phyloP scores from a whole-genome alignment of 768 basidiomycete species.

The Suillus luteus region DNA sequence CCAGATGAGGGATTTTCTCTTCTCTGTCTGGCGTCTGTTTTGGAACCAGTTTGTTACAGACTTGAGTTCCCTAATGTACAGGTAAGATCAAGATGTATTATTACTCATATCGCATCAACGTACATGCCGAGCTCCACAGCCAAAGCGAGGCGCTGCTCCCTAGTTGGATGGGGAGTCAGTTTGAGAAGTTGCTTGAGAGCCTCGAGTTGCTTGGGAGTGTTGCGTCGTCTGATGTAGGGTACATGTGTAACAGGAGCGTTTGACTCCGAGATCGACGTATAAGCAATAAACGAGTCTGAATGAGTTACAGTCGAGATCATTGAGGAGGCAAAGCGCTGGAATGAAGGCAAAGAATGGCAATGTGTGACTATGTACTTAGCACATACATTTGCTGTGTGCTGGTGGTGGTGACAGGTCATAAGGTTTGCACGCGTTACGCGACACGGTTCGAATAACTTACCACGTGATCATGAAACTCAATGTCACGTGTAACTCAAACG shows the following conservation, averaged over 20 bases:
- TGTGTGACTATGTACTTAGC: conserved; percentile 14
- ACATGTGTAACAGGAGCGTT: conserved; percentile 17
- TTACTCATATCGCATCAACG: conserved; percentile 5
- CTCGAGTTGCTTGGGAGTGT: conserved; percentile 36
- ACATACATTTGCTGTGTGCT: conserved; percentile 18
- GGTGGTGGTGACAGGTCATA: conserved; percentile 13
- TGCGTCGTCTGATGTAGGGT: conserved; percentile 34
- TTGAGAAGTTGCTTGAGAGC: conserved; percentile 39
- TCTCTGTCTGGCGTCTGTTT: conserved; percentile 66
- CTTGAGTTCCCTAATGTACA: conserved; percentile 54
- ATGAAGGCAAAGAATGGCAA: conserved; percentile 7
- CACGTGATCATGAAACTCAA: conserved; percentile 26
- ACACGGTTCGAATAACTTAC: conserved; percentile 21
- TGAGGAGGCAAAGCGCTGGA: conserved; percentile 11
- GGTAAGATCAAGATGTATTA: conserved; percentile 13
- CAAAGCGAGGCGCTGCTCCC: conserved; percentile 42
- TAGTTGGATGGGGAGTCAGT: conserved; percentile 40
- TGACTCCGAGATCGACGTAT: conserved; percentile 1
- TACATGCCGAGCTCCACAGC: conserved; percentile 43
- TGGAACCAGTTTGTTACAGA: conserved; percentile 83
- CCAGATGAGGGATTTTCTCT: conserved; percentile 23
- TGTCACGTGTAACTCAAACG: conserved; percentile 18
- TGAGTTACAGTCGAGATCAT: conserved; percentile 6
- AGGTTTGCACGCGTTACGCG: conserved; percentile 21
- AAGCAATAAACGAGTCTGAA: conserved; percentile 3